Evolutionary conservation across 1,284 basidiomycete genomes (phyloP).

Genomic region (Anthracocystis panici-leucophaei): DNA sequence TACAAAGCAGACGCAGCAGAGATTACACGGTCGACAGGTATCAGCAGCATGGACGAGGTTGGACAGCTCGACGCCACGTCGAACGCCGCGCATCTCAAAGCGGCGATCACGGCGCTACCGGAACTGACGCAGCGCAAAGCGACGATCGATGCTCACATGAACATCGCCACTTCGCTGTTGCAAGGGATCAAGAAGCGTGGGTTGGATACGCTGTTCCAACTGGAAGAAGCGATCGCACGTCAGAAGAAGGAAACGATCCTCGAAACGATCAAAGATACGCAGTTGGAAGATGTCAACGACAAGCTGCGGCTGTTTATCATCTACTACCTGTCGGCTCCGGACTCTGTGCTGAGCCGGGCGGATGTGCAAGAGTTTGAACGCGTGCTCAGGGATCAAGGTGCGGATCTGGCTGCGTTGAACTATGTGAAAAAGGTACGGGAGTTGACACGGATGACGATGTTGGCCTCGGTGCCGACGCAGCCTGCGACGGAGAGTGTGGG

Average conservation of each 20-base stretch:
- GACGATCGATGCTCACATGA: slow-evolving; percentile 98
- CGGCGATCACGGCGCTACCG: slow-evolving; percentile 97
- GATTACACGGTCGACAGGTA: slow-evolving; percentile 93
- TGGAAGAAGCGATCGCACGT: slow-evolving; percentile 83
- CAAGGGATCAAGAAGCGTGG: slow-evolving; percentile 96
- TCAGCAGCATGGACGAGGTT: slow-evolving; percentile 95
- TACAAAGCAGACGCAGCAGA: slow-evolving; percentile 98
- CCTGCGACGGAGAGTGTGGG: slow-evolving; percentile 69
- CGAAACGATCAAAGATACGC: slow-evolving; percentile 76
- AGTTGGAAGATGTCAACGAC: slow-evolving; percentile 73
- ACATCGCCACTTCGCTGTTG: slow-evolving; percentile 94
- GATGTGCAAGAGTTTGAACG: slow-evolving; percentile 85
- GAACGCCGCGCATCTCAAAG: slow-evolving; percentile 94
- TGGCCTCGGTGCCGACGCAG: slow-evolving; percentile 80
- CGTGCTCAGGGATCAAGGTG: slow-evolving; percentile 69
- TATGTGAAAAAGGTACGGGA: slow-evolving; percentile 93
- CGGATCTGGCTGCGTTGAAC: slow-evolving; percentile 87
- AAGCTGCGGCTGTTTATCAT: slow-evolving; percentile 93
- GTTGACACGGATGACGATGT: slow-evolving; percentile 93
- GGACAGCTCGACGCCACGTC: slow-evolving; percentile 78
- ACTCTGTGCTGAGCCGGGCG: slow-evolving; percentile 83
- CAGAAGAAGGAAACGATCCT: slow-evolving; percentile 78
- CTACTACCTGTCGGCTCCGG: slow-evolving; percentile 88
- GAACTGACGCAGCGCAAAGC: slow-evolving; percentile 96
- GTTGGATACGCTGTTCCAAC: slow-evolving; percentile 94